Conservation (phyloP, 768 basidiomycete species). For the Calocybe gangraenosa region DNA sequence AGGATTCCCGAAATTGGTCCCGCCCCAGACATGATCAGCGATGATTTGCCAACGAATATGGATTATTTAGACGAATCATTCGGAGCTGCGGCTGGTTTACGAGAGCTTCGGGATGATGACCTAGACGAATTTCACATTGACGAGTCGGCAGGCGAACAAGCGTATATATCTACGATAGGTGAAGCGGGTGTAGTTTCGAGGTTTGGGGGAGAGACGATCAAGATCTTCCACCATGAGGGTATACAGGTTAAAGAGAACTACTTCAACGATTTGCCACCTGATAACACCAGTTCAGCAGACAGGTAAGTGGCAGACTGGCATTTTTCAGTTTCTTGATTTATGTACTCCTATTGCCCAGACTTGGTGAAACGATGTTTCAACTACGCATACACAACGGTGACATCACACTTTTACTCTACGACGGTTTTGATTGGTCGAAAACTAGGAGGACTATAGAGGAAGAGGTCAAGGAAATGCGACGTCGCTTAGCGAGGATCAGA, state of each 20-base stretch:
- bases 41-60: conserved; percentile 85
- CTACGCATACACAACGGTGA: conserved; percentile 59
- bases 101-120: conserved; percentile 69
- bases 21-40: conserved; percentile 83
- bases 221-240: conserved; percentile 60
- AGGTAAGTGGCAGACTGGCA: conserved; percentile 36
- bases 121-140: conserved; percentile 59
- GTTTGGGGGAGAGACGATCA: conserved; percentile 82
- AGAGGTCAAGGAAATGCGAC: conserved; percentile 83
- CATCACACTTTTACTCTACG: conserved; percentile 72
- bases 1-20: conserved; percentile 71
- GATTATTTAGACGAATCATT: conserved; percentile 88
- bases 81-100: conserved; percentile 70
- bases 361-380: conserved; percentile 44
- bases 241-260: conserved; percentile 72
- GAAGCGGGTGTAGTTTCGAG: conserved; percentile 48
- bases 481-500: conserved; percentile 80
- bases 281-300: conserved; percentile 37
- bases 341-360: conserved; percentile 21
- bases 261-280: conserved; percentile 62
- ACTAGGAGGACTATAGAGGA: conserved; percentile 88
- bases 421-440: conserved; percentile 90
- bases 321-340: conserved; percentile 6
- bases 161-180: conserved; percentile 19
- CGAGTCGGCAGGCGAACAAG: conserved; percentile 22